Conservation (phyloP, 352 stramenopile species). For the Phytophthora crassamura region DNA sequence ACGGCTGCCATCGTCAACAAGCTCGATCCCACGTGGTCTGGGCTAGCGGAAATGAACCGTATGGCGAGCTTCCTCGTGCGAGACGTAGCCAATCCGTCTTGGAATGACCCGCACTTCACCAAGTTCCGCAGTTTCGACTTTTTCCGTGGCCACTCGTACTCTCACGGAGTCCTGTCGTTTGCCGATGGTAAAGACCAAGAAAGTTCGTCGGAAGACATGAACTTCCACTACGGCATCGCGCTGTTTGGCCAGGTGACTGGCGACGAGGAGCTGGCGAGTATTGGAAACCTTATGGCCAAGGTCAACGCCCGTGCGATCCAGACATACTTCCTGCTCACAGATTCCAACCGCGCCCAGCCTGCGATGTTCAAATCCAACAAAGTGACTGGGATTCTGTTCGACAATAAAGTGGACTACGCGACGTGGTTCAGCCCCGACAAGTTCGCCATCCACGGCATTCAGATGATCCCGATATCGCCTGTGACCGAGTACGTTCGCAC, state of each 20-base stretch:
- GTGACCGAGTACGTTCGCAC: conserved; percentile 52
- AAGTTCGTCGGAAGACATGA: conserved; percentile 44
- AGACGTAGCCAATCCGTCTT: conserved; percentile 39
- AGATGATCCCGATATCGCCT: conserved; percentile 65
- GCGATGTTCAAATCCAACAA: conserved; percentile 43
- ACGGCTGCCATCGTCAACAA: conserved; percentile 32
- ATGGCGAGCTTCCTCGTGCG: conserved; percentile 28
- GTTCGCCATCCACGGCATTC: conserved; percentile 68
- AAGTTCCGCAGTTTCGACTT: conserved; percentile 41
- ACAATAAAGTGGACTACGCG: conserved; percentile 73
- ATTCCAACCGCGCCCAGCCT: conserved; percentile 30
- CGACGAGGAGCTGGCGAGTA: conserved; percentile 15
- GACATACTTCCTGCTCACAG: conserved; percentile 42
- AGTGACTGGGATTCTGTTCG: conserved; percentile 58
- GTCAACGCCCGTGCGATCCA: conserved; percentile 32
- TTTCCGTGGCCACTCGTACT: conserved; percentile 44
- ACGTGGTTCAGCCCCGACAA: conserved; percentile 56
- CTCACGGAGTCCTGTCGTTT: conserved; percentile 34
- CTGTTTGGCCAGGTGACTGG: conserved; percentile 32
- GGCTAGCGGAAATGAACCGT: conserved; percentile 27
- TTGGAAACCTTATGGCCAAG: conserved; percentile 35
- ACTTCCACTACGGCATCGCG: conserved; percentile 36
- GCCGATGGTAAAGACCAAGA: conserved; percentile 43
- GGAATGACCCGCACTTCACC: conserved; percentile 26
- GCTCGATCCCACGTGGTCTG: conserved; percentile 23